Evolutionary conservation across 208 protist species (phyloP).

Genomic region (Wallacemonas sp.): DNA sequence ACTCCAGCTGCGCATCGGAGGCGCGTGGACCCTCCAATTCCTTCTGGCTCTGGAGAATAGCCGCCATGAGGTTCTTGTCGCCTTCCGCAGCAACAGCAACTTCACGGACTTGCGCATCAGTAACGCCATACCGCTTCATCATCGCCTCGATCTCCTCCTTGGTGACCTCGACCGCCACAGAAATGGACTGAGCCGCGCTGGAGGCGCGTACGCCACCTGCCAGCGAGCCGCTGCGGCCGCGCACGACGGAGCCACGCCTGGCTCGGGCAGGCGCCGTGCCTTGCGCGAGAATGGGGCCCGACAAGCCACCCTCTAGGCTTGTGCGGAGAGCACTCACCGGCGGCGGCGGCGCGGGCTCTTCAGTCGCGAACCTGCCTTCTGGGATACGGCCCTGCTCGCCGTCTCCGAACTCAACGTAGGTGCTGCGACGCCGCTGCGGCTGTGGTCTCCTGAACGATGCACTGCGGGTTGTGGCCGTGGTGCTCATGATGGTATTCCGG

Average conservation of each 20-base stretch:
- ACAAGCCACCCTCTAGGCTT: neutral
- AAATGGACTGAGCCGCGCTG: neutral
- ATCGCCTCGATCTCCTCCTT: constrained; percentile 48
- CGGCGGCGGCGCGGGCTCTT: neutral
- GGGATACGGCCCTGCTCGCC: constrained; percentile 20
- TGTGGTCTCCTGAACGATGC: constrained; percentile 27
- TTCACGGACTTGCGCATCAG: constrained; percentile 46
- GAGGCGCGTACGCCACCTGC: neutral
- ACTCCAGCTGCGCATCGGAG: constrained; percentile 37
- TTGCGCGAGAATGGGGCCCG: neutral
- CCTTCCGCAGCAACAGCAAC: constrained; percentile 56
- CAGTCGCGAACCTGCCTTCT: constrained; percentile 23
- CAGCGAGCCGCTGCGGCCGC: constrained; percentile 9
- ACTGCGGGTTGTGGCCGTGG: neutral
- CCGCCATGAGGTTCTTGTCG: constrained; percentile 54
- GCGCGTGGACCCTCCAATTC: constrained; percentile 21
- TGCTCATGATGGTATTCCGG: neutral
- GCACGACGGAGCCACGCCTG: constrained; percentile 2
- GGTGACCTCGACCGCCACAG: constrained; percentile 33
- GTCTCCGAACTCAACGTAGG: constrained; percentile 39
- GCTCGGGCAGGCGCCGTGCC: neutral
- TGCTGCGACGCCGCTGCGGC: constrained; percentile 22
- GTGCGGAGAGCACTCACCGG: neutral
- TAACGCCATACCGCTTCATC: constrained; percentile 31
- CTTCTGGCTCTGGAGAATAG: constrained; percentile 51